These are phyloP conservation scores for Gossypioides kirkii DNA, from an alignment of 345 rosid genomes.

Conservation along the genomic window DNA sequence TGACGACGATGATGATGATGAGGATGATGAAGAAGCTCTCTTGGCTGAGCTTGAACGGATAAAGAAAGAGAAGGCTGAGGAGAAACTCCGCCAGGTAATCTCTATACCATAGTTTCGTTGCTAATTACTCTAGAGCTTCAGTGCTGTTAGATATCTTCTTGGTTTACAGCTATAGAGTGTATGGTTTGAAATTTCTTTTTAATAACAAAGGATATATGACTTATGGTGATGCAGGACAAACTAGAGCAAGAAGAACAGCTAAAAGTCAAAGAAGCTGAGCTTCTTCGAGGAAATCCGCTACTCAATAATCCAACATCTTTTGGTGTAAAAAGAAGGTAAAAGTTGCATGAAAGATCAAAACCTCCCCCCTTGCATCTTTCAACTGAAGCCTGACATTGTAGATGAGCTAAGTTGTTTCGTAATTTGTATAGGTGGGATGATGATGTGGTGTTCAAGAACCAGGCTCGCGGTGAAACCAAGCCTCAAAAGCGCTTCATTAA, in stretches of 20 bases:
- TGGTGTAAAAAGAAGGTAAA: conserved; percentile 75
- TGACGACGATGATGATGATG: conserved; percentile 52
- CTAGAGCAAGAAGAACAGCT: conserved; percentile 72
- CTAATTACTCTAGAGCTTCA: not conserved
- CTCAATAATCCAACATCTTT: conserved; percentile 71
- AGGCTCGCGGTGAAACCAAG: conserved; percentile 94
- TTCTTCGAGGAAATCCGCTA: conserved; percentile 88
- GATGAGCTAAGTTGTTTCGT: not conserved
- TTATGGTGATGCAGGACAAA: conserved; percentile 48
- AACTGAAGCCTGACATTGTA: not conserved
- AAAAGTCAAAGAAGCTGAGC: conserved; percentile 82
- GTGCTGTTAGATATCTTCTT: not conserved
- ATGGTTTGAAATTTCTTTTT: not conserved
- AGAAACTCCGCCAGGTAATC: conserved; percentile 72
- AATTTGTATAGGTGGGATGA: conserved; percentile 83
- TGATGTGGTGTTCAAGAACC: conserved; percentile 98
- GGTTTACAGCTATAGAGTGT: not conserved
- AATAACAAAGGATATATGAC: not conserved
- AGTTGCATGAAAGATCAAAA: conserved; percentile 1
- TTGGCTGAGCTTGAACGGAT: conserved; percentile 91
- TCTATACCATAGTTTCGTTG: not conserved
- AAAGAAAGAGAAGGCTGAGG: conserved; percentile 93
- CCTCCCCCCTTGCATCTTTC: not conserved
- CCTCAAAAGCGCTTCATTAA: conserved; percentile 94
- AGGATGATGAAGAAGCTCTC: conserved; percentile 86